phyloP scores from a whole-genome alignment of 1,139 yeast genomes.

The Spathaspora sp. region DNA sequence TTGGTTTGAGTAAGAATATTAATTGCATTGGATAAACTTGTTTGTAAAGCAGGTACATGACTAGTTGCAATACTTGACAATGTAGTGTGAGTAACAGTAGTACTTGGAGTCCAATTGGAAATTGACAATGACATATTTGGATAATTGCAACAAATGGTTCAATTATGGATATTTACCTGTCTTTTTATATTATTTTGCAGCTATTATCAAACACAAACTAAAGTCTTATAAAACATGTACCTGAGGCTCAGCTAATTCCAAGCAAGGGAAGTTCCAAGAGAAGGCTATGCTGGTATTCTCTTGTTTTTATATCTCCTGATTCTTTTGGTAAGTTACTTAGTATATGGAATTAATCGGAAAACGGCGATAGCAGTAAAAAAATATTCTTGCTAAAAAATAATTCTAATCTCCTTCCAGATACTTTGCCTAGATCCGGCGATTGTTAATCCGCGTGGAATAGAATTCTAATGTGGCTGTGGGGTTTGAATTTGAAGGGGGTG shows the following conservation, averaged over 20 bases:
- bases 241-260: too few species aligned
- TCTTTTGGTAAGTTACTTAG: not conserved
- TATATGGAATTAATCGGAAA: not conserved
- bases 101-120: slow-evolving; percentile 13
- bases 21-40: slow-evolving; percentile 12
- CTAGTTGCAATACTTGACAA: slow-evolving; percentile 17
- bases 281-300: not conserved
- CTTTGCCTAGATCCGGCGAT: not conserved
- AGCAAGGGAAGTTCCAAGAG: not conserved
- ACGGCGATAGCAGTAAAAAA: not conserved
- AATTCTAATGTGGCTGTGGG: not conserved
- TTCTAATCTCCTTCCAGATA: not conserved
- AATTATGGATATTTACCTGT: not conserved
- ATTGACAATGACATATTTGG: slow-evolving; percentile 3
- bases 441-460: not conserved
- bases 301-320: not conserved
- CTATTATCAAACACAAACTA: not conserved
- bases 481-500: too few species aligned
- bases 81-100: slow-evolving; percentile 11
- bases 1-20: slow-evolving; percentile 18
- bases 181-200: slow-evolving; percentile 1
- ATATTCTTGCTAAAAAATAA: not conserved
- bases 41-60: slow-evolving; percentile 18
- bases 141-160: not conserved
- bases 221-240: too few species aligned